Percentiles rank a stretch among this genome's conserved stretches.
Conservation (phyloP, 108 stramenopile species). For the Cyclostephanos invisitatus region DNA sequence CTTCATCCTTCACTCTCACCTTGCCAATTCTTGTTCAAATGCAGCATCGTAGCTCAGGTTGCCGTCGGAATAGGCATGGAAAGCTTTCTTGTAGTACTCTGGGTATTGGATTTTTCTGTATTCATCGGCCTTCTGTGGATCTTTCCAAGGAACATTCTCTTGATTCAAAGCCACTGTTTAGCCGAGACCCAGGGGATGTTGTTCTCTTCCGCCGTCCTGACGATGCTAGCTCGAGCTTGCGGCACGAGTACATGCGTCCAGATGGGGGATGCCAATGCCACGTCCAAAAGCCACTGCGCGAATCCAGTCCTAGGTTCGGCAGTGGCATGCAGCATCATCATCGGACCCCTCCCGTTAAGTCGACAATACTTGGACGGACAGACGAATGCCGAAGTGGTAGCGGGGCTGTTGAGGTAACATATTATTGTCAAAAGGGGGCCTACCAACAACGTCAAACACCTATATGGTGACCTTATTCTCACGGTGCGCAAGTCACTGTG, state of each 20-base stretch:
- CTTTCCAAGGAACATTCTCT: conserved; percentile 45
- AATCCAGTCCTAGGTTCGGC: conserved; percentile 62
- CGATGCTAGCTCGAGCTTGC: conserved; percentile 73
- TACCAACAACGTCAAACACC: background rate
- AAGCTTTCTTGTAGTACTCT: conserved; percentile 56
- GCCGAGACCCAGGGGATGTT: conserved; percentile 67
- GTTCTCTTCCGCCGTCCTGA: conserved; percentile 74
- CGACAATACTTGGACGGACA: background rate
- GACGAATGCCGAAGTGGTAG: background rate
- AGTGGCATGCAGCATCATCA: background rate
- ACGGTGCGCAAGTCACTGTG: background rate
- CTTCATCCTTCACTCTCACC: background rate
- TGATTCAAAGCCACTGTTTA: conserved; percentile 57
- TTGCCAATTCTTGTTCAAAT: conserved; percentile 76
- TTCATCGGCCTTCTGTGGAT: conserved; percentile 12
- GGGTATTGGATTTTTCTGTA: conserved; percentile 36
- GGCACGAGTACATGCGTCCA: conserved; percentile 79
- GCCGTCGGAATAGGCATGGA: conserved; percentile 80
- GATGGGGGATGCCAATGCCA: conserved; percentile 63
- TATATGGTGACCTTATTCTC: background rate
- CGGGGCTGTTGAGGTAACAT: too few relatives aligned
- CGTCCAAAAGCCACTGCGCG: conserved; percentile 58
- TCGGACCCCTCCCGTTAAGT: background rate
- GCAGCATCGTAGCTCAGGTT: conserved; percentile 81
- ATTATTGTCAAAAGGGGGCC: background rate